phyloP scores from a whole-genome alignment of 495 filamentous ascomycete species.

The Lindgomyces ingoldianus region DNA sequence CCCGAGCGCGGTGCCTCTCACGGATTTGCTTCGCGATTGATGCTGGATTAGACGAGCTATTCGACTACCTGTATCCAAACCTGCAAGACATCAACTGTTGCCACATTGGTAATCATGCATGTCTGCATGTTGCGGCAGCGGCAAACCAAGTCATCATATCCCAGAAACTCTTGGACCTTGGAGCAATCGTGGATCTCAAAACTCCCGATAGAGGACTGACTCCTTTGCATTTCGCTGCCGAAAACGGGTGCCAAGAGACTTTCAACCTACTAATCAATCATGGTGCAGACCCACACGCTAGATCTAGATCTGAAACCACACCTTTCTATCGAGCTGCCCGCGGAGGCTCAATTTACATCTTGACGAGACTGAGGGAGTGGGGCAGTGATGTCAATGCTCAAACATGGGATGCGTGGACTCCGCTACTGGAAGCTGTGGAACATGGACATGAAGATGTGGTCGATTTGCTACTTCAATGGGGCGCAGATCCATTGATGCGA shows the following conservation, averaged over 20 bases:
- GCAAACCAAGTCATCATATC: not conserved
- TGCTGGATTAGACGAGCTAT: not conserved
- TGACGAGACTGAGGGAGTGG: not conserved
- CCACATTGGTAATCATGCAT: not conserved
- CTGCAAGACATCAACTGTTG: not conserved
- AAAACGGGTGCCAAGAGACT: not conserved
- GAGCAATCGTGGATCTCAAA: not conserved
- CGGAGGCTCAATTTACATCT: not conserved
- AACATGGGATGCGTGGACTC: slow-evolving; percentile 1
- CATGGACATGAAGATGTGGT: not conserved
- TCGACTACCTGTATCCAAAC: not conserved
- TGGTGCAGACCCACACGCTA: slow-evolving; percentile 6
- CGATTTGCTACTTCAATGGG: slow-evolving; percentile 13
- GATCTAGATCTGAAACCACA: slow-evolving; percentile 2
- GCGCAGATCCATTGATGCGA: not conserved
- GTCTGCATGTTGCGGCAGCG: not conserved
- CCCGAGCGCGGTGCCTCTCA: not conserved
- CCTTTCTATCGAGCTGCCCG: slow-evolving; percentile 14
- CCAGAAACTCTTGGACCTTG: not conserved
- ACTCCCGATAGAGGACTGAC: not conserved
- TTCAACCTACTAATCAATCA: not conserved
- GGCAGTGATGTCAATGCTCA: slow-evolving; percentile 6
- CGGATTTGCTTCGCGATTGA: slow-evolving; percentile 11
- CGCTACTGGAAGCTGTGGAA: slow-evolving; percentile 9
- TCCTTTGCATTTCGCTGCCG: slow-evolving; percentile 6